A percentile compares a stretch with the other conserved stretches of the same genome.
phyloP scores from a whole-genome alignment of 164 flowering plant species.

The Aristolochia contorta region DNA sequence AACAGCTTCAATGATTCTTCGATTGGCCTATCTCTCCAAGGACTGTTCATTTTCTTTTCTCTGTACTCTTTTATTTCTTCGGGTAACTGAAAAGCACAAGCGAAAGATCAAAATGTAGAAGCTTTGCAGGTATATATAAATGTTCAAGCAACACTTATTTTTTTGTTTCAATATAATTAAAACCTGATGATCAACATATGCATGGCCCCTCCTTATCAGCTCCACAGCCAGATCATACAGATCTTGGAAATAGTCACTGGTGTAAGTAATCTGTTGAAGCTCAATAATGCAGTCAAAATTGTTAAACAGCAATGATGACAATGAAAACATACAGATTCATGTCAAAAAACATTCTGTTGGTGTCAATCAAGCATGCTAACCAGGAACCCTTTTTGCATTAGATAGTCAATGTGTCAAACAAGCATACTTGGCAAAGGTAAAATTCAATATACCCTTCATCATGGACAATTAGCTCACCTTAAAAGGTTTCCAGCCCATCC shows the following conservation, averaged over 20 bases:
- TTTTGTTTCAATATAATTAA: not conserved
- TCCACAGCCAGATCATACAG: slow-evolving; percentile 85
- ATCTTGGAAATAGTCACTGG: slow-evolving; percentile 94
- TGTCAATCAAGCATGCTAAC: too few species aligned
- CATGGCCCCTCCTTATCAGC: slow-evolving; percentile 80
- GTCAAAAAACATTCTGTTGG: too few species aligned
- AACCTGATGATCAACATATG: slow-evolving; percentile 99
- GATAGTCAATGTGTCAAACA: too few species aligned
- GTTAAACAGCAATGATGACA: too few species aligned
- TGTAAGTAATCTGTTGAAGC: slow-evolving; percentile 70
- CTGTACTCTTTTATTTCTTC: slow-evolving; percentile 91
- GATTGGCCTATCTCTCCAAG: slow-evolving; percentile 94
- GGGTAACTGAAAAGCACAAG: slow-evolving; percentile 36
- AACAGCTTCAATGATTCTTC: slow-evolving; percentile 82
- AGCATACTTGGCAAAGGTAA: not conserved
- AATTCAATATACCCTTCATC: not conserved
- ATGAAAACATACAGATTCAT: too few species aligned
- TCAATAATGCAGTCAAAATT: not conserved
- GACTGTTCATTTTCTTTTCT: slow-evolving; percentile 92
- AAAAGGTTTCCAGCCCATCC: slow-evolving; percentile 99
- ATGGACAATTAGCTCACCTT: slow-evolving; percentile 38
- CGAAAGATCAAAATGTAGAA: not conserved
- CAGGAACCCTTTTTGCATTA: too few species aligned
- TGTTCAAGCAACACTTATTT: not conserved
- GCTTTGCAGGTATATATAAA: not conserved